Evolutionary conservation across 805 yeast species (phyloP).

Genomic region (Wickerhamiella musiphila): DNA sequence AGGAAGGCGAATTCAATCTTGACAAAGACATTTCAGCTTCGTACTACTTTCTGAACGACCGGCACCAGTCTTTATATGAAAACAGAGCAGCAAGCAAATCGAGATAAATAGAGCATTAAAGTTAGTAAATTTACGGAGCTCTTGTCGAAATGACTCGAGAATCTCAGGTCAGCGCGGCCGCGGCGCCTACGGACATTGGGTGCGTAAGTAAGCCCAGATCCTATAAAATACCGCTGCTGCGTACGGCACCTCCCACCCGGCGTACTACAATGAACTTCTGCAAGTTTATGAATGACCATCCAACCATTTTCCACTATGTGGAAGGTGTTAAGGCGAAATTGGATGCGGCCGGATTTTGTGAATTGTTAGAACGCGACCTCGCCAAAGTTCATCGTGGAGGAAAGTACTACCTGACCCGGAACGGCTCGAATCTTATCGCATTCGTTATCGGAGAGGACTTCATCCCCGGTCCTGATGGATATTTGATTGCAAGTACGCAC

Average conservation of each 20-base stretch:
- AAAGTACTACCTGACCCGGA: conserved; percentile 56
- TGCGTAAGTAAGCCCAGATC: no score
- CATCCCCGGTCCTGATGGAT: conserved; percentile 35
- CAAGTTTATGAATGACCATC: conserved; percentile 50
- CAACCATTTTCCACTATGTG: conserved; percentile 48
- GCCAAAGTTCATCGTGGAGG: conserved; percentile 32
- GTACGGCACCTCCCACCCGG: no score
- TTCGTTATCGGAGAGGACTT: conserved; percentile 53
- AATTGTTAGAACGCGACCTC: conserved; percentile 47
- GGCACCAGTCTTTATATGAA: no score
- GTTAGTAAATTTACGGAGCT: no score
- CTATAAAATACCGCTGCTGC: no score
- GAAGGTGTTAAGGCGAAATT: conserved; percentile 23
- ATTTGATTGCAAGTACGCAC: conserved; percentile 53
- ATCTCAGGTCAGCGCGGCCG: no score
- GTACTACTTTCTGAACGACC: background rate
- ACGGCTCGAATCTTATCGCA: conserved; percentile 51
- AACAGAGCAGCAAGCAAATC: no score
- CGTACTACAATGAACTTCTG: conserved; percentile 22
- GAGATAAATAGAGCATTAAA: no score
- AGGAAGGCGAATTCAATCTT: conserved; percentile 36
- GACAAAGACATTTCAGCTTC: conserved; percentile 47
- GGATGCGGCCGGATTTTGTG: conserved; percentile 46
- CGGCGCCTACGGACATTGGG: no score
- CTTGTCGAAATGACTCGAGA: no score